These are phyloP conservation scores for Didymosphaeria variabile DNA, from an alignment of 2,329 filamentous ascomycete genomes.

Conservation along the genomic window DNA sequence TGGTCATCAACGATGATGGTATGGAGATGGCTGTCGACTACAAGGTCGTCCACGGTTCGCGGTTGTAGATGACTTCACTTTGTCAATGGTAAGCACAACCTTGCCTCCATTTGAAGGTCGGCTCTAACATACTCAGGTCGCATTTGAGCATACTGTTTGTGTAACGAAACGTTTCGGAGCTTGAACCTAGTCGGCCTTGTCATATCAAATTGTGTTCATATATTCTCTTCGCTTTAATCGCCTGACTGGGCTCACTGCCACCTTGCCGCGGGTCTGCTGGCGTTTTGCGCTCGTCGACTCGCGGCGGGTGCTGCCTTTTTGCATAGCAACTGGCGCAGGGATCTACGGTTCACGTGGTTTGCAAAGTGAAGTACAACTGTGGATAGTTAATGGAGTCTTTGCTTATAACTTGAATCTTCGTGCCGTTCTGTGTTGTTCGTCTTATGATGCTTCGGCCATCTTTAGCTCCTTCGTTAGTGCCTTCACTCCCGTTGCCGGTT, in stretches of 20 bases:
- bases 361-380: slow-evolving; percentile 45
- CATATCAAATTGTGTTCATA: slow-evolving; percentile 51
- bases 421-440: slow-evolving; percentile 14
- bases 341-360: slow-evolving; percentile 36
- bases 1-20: slow-evolving; percentile 93
- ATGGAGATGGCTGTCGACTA: slow-evolving; percentile 97
- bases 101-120: neutral
- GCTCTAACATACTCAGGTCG: slow-evolving; percentile 34
- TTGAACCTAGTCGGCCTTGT: slow-evolving; percentile 43
- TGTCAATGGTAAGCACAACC: slow-evolving; percentile 41
- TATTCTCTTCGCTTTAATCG: slow-evolving; percentile 38
- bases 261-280: slow-evolving; percentile 25
- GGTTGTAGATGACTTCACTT: slow-evolving; percentile 60
- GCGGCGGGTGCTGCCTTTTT: slow-evolving; percentile 20
- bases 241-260: slow-evolving; percentile 32
- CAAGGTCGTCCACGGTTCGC: slow-evolving; percentile 90
- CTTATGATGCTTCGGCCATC: slow-evolving; percentile 2
- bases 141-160: slow-evolving; percentile 39
- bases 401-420: slow-evolving; percentile 26
- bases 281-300: slow-evolving; percentile 26
- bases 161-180: slow-evolving; percentile 43
- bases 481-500: neutral
- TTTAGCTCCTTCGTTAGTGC: neutral
- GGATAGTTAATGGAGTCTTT: slow-evolving; percentile 47
- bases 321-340: slow-evolving; percentile 30